Evolutionary conservation across 116 monocot genomes (phyloP), one percentile per base, ranked within the genome.

Genomic region (Iris pallida): DNA sequence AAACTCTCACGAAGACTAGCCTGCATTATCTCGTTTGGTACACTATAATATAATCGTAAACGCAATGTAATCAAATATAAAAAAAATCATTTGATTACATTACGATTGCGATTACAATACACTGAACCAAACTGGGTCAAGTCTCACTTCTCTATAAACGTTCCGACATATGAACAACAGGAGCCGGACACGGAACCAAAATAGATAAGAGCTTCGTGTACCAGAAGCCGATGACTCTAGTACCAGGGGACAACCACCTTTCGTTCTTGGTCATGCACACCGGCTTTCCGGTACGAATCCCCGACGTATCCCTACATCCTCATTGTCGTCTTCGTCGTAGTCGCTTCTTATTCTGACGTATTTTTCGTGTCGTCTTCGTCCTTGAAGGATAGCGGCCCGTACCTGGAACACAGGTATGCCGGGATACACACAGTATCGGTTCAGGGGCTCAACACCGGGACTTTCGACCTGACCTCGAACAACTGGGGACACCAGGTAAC

Each of bases 381-480:
- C 54, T 9, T 12, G 68, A 44, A 97, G 97, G 92, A 92, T 74
- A 87, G 85, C 55, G 92, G 92, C 64, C 77, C 83, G 41, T 83
- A 80, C 61, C 57, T 97, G 63, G 97, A 90, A 66, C 82, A 69
- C 20, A 79, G 80, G 43, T 19, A 69, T 14, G 79, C 83, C 17
- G 97, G 97, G 42, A 42, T 92, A 44, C 85, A 78, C 56, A 61
- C 47, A 0, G 79, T 83, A 6, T n/a, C 45, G 11, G 51, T 92
- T 61, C 83, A 83, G 71, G 97, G 97, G 45, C 92, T 97, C 7
- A 97, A 90, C 75, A 81, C 92, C 8, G 97, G 97, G 47, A 97
- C 97, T 20, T 62, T 97, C 47, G 90, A 90, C 54, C 68, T 97
- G 47, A 62, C 90, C 4, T 8, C 8, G 41, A 92, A 78, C 49